Percentiles rank a stretch among this genome's conserved stretches.
phyloP scores from a whole-genome alignment of 257 asterid species.

The Capsicum pubescens region DNA sequence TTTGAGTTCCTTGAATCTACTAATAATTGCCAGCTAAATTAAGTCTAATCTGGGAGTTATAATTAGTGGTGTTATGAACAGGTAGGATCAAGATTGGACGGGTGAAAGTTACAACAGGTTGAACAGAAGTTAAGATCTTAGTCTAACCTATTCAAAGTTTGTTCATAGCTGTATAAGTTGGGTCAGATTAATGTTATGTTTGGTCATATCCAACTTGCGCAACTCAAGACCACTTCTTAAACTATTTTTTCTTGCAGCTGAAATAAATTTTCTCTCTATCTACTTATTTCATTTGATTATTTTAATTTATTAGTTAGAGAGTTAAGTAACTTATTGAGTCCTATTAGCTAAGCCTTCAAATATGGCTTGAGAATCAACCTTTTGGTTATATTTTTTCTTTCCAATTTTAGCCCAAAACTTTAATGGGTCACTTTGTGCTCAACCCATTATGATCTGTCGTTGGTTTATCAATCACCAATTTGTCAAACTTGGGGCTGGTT shows the following conservation, averaged over 20 bases:
- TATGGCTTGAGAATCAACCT: neutral
- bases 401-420: constrained; percentile 21
- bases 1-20: constrained; percentile 20
- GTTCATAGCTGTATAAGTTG: constrained; percentile 20
- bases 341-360: constrained; percentile 5
- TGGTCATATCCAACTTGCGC: constrained; percentile 18
- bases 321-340: constrained; percentile 6
- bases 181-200: constrained; percentile 1
- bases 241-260: constrained; percentile 23
- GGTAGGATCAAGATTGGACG: constrained; percentile 19
- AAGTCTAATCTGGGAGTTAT: constrained; percentile 3
- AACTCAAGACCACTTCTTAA: constrained; percentile 18
- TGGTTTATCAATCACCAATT: neutral
- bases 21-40: neutral
- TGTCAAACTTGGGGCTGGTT: neutral
- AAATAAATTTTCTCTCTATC: neutral
- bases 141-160: neutral
- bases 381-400: neutral
- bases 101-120: neutral
- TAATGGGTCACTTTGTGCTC: neutral
- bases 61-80: neutral
- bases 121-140: neutral
- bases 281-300: constrained; percentile 2
- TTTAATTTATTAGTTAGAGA: neutral
- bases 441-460: constrained; percentile 6